These are phyloP conservation scores for Apiotrichum domesticum DNA, from an alignment of 1,284 basidiomycete species.

Conservation along the genomic window DNA sequence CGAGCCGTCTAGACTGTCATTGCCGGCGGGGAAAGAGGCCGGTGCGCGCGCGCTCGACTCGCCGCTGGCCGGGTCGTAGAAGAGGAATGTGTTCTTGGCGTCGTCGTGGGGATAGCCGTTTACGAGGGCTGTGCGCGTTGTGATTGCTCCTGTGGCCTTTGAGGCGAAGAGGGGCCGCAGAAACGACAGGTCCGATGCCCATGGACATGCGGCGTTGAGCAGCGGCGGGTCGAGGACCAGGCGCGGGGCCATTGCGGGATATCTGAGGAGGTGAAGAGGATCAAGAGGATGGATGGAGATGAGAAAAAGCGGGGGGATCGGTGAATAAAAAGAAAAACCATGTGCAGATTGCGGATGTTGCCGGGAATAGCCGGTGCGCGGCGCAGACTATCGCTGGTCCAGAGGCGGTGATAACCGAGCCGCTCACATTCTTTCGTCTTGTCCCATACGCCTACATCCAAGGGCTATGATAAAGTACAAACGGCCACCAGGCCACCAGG, in stretches of 20 bases:
- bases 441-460: no score
- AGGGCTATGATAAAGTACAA: no score
- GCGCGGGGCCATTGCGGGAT: not conserved
- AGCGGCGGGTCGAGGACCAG: slow-evolving; percentile 11
- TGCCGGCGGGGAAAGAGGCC: not conserved
- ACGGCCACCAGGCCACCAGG: no score
- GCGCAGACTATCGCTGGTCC: no score
- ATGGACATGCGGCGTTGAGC: slow-evolving; percentile 18
- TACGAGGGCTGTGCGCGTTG: slow-evolving; percentile 17
- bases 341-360: no score
- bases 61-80: slow-evolving; percentile 8
- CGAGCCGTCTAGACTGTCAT: not conserved
- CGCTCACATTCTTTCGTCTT: no score
- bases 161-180: slow-evolving; percentile 11
- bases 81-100: slow-evolving; percentile 17
- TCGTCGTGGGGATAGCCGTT: slow-evolving; percentile 18
- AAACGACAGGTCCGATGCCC: slow-evolving; percentile 11
- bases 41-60: not conserved
- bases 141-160: slow-evolving; percentile 12
- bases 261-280: not conserved
- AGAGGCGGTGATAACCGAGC: no score
- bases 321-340: no score
- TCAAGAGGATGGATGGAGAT: not conserved
- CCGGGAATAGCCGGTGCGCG: no score
- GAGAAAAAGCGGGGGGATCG: not conserved